Conservation (phyloP, 1,284 basidiomycete genomes). For the Cyathus pygmaeus region DNA sequence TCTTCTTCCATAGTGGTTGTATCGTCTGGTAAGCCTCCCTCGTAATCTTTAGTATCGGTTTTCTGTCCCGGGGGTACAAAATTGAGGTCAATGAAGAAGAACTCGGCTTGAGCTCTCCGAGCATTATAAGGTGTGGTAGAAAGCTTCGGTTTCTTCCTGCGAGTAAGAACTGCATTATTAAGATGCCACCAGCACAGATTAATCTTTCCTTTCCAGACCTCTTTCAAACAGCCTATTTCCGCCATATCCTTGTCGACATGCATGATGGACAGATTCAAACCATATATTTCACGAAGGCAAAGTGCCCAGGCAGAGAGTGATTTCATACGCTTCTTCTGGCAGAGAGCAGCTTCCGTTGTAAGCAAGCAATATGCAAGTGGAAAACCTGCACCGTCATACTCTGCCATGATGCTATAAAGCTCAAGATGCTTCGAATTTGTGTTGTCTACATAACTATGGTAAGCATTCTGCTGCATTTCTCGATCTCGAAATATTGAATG, state of each 20-base stretch:
- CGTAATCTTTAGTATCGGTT: conserved; percentile 16
- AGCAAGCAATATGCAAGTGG: conserved; percentile 35
- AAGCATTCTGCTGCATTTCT: not conserved
- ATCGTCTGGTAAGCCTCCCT: conserved; percentile 7
- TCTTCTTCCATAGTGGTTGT: not conserved
- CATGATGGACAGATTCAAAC: conserved; percentile 28
- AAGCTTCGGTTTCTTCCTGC: conserved; percentile 27
- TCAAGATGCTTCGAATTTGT: conserved; percentile 29
- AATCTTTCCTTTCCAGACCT: conserved; percentile 28
- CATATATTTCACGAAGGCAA: conserved; percentile 26
- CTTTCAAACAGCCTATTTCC: conserved; percentile 24
- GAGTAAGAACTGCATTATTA: conserved; percentile 21
- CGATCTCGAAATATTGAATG: not conserved
- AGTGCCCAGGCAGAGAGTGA: conserved; percentile 24
- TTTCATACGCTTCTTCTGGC: conserved; percentile 21
- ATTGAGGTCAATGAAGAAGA: conserved; percentile 15
- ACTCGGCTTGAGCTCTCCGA: conserved; percentile 10
- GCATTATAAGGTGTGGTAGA: conserved; percentile 34
- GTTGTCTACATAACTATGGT: conserved; percentile 2
- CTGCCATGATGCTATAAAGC: conserved; percentile 34
- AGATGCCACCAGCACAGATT: conserved; percentile 42
- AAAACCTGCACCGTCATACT: conserved; percentile 36
- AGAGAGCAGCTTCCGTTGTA: conserved; percentile 28
- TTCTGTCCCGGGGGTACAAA: conserved; percentile 15
- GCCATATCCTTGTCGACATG: conserved; percentile 37